Conservation (phyloP, 2,329 filamentous ascomycete species). For the Capronia epimyces region DNA sequence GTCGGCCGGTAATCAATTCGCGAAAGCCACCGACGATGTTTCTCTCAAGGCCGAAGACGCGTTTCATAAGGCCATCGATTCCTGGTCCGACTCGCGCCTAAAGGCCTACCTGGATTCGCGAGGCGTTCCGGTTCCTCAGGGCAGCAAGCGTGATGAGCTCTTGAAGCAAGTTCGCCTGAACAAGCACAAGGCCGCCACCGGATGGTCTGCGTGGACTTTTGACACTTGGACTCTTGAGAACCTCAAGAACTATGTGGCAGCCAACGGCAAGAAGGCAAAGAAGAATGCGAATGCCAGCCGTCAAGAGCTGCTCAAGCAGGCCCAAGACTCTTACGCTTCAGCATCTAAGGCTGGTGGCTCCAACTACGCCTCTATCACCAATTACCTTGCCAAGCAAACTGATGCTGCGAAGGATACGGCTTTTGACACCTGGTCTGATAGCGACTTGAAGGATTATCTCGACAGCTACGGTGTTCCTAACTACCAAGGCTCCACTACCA, state of each 20-base stretch:
- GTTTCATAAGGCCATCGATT: conserved; percentile 57
- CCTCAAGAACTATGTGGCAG: conserved; percentile 53
- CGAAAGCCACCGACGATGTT: conserved; percentile 67
- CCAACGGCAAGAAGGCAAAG: conserved; percentile 49
- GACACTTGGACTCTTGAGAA: conserved; percentile 70
- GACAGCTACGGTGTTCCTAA: conserved; percentile 69
- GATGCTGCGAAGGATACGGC: conserved; percentile 58
- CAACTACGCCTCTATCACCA: conserved; percentile 60
- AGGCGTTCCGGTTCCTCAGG: conserved; percentile 68
- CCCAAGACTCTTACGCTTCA: conserved; percentile 43
- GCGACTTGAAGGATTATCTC: conserved; percentile 70
- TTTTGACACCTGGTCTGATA: conserved; percentile 67
- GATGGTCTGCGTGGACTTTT: conserved; percentile 70
- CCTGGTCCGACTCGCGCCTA: conserved; percentile 70
- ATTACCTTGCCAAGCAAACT: conserved; percentile 62
- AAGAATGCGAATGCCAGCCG: conserved; percentile 61
- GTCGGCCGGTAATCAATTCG: conserved; percentile 68
- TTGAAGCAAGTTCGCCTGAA: conserved; percentile 68
- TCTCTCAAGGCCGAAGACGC: conserved; percentile 58
- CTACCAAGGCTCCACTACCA: conserved; percentile 62
- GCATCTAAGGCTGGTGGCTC: conserved; percentile 45
- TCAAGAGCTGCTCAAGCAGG: conserved; percentile 63
- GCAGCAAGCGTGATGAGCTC: conserved; percentile 65
- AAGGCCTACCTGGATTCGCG: conserved; percentile 75
- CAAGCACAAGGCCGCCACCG: conserved; percentile 62